Evolutionary conservation across 2,329 filamentous ascomycete species (phyloP).

Genomic region (Fusarium buxicola): DNA sequence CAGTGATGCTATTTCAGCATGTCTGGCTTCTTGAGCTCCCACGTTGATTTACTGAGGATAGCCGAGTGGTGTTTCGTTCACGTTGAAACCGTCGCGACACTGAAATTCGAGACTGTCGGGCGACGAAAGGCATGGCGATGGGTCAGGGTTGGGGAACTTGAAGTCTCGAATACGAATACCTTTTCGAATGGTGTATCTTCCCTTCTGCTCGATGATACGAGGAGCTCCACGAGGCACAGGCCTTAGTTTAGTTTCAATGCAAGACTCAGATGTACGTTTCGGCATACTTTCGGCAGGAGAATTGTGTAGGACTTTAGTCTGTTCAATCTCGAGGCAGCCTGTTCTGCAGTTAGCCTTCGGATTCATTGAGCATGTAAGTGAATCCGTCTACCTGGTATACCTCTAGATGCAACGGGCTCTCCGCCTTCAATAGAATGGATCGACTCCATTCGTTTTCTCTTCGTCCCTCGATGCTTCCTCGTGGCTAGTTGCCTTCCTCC

Average conservation of each 20-base stretch:
- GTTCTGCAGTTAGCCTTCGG: neutral
- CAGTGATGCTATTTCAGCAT: neutral
- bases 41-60: conserved; percentile 28
- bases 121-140: neutral
- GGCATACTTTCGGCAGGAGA: neutral
- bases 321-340: neutral
- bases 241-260: conserved; percentile 31
- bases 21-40: neutral
- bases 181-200: conserved; percentile 44
- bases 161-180: conserved; percentile 49
- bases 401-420: neutral
- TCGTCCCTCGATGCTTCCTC: neutral
- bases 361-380: neutral
- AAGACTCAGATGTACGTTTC: neutral
- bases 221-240: conserved; percentile 45
- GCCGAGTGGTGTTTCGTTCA: conserved; percentile 31
- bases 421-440: conserved; percentile 23
- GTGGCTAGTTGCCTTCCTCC: neutral
- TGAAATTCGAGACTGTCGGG: conserved; percentile 39
- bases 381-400: conserved; percentile 4
- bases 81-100: conserved; percentile 49
- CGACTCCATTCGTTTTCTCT: conserved; percentile 34
- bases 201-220: conserved; percentile 42
- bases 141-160: conserved; percentile 30
- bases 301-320: neutral